Conservation (phyloP, 2,329 filamentous ascomycete species). For the Arthrobotrys megalospora region DNA sequence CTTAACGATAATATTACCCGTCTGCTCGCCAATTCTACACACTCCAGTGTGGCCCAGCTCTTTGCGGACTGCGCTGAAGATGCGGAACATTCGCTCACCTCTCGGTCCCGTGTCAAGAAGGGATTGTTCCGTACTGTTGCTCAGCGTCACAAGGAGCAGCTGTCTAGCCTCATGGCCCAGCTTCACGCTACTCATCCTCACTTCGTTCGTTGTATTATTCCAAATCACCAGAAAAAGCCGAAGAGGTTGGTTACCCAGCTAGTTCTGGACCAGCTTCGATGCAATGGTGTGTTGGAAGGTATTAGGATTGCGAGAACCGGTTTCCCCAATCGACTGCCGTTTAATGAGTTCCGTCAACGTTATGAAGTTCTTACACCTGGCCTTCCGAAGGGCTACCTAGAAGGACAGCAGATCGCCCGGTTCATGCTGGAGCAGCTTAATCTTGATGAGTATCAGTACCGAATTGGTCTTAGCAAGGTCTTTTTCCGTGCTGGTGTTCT, state of each 20-base stretch:
- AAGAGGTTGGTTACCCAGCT: constrained; percentile 92
- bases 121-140: constrained; percentile 97
- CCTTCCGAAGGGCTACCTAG: constrained; percentile 90
- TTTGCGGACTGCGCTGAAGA: constrained; percentile 88
- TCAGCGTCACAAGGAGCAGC: constrained; percentile 96
- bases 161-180: constrained; percentile 95
- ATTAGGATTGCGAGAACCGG: constrained; percentile 97
- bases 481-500: constrained; percentile 98
- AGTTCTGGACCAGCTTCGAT: constrained; percentile 97
- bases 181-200: constrained; percentile 97
- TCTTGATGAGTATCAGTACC: constrained; percentile 87
- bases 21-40: constrained; percentile 83
- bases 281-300: constrained; percentile 98
- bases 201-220: constrained; percentile 96
- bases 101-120: constrained; percentile 89
- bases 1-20: constrained; percentile 96
- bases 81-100: constrained; percentile 79
- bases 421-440: constrained; percentile 91
- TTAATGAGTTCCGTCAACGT: constrained; percentile 92
- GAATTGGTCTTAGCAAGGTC: constrained; percentile 95
- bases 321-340: constrained; percentile 92
- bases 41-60: constrained; percentile 85
- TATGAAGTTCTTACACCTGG: constrained; percentile 93
- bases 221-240: constrained; percentile 96
- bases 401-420: constrained; percentile 86